Conservation (phyloP, 495 filamentous ascomycete species). For the Schizothecium vesticola region DNA sequence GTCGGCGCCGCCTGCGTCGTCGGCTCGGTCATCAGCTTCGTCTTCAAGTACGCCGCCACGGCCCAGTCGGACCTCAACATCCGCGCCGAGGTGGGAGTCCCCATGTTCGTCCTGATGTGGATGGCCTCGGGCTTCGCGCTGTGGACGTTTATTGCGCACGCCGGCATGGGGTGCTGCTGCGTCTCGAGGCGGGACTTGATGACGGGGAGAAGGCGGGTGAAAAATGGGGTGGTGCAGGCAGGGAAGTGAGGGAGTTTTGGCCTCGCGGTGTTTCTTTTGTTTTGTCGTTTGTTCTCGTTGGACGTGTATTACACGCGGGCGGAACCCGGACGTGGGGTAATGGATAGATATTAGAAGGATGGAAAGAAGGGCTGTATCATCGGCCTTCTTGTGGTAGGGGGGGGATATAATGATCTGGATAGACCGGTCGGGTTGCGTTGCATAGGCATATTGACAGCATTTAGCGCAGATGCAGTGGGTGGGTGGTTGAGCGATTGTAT, state of each 20-base stretch:
- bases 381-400: neutral
- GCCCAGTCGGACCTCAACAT: slow-evolving; percentile 67
- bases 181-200: slow-evolving; percentile 54
- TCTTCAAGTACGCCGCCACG: slow-evolving; percentile 69
- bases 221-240: slow-evolving; percentile 5
- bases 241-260: neutral
- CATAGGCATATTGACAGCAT: neutral
- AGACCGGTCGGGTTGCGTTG: neutral
- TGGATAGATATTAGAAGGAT: neutral
- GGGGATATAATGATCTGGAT: neutral
- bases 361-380: neutral
- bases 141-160: slow-evolving; percentile 64
- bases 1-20: slow-evolving; percentile 66
- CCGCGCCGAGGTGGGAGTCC: slow-evolving; percentile 56
- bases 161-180: slow-evolving; percentile 70
- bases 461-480: too few relatives aligned
- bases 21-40: slow-evolving; percentile 73
- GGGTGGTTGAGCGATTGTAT: neutral
- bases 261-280: neutral
- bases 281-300: neutral
- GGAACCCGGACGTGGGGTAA: neutral
- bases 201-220: slow-evolving; percentile 36
- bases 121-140: slow-evolving; percentile 61
- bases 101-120: slow-evolving; percentile 93
- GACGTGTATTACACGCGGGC: neutral